Percentiles rank a stretch among this genome's conserved stretches.
Evolutionary conservation across 108 stramenopile genomes (phyloP).

Genomic region (Stephanodiscus minutulus): DNA sequence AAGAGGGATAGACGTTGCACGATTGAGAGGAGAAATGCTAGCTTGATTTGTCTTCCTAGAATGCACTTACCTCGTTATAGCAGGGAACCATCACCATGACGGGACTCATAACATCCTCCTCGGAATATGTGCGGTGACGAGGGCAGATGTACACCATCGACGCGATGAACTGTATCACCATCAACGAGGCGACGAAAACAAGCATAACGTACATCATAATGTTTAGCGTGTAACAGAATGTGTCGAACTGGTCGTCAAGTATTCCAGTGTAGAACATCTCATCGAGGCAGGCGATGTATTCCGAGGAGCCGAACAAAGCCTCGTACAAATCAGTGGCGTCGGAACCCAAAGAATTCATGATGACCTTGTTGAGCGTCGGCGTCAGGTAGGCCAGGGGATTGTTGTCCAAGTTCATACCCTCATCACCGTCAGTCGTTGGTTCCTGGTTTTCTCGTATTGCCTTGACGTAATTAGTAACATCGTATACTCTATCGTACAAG

Average conservation of each 20-base stretch:
- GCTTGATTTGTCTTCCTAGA: too few species aligned
- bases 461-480: constrained; percentile 48
- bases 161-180: constrained; percentile 45
- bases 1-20: too few species aligned
- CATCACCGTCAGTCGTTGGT: constrained; percentile 4
- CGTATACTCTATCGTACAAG: constrained; percentile 46
- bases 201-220: constrained; percentile 50
- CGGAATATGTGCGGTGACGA: constrained; percentile 26
- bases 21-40: too few species aligned
- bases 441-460: constrained; percentile 34
- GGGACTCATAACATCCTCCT: constrained; percentile 32
- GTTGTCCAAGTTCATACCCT: constrained; percentile 9
- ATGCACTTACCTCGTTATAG: constrained; percentile 70
- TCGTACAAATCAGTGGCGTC: constrained; percentile 44
- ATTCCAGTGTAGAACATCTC: constrained; percentile 46
- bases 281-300: constrained; percentile 42
- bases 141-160: constrained; percentile 44
- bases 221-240: constrained; percentile 40
- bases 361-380: constrained; percentile 39
- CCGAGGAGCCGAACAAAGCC: constrained; percentile 30
- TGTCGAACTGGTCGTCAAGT: constrained; percentile 29
- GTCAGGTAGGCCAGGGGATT: constrained; percentile 36
- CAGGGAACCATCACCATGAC: constrained; percentile 64
- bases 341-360: constrained; percentile 33
- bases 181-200: constrained; percentile 42